phyloP scores from a whole-genome alignment of 163 green algal genomes.

The Prototheca cutis region DNA sequence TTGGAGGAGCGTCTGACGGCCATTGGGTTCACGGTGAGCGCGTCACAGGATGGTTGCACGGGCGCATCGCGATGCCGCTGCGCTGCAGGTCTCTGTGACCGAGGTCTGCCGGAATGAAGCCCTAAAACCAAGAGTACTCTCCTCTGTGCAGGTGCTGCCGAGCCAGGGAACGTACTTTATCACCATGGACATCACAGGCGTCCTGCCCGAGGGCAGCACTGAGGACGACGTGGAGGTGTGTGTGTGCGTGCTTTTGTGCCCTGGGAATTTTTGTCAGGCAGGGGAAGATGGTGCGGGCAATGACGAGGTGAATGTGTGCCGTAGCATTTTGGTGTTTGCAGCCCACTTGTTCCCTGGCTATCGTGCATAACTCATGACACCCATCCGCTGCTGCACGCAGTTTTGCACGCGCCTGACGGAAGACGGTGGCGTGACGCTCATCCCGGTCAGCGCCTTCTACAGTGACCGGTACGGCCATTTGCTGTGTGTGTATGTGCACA shows the following conservation, averaged over 20 bases:
- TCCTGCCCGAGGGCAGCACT: slow-evolving; percentile 20
- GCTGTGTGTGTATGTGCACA: too few species aligned
- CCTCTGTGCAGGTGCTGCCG: slow-evolving; percentile 39
- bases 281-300: too few species aligned
- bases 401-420: slow-evolving; percentile 59
- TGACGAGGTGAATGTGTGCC: too few species aligned
- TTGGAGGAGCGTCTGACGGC: slow-evolving; percentile 30
- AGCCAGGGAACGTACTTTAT: slow-evolving; percentile 72
- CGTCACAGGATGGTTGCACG: neutral
- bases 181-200: slow-evolving; percentile 51
- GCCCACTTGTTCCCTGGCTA: too few species aligned
- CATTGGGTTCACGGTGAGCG: slow-evolving; percentile 40
- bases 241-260: neutral
- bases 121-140: too few species aligned
- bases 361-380: too few species aligned
- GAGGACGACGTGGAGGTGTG: slow-evolving; percentile 46
- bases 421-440: slow-evolving; percentile 62
- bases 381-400: neutral
- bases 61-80: neutral
- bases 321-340: too few species aligned
- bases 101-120: too few species aligned
- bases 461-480: slow-evolving; percentile 2
- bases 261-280: too few species aligned
- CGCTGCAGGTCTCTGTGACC: neutral
- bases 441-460: slow-evolving; percentile 68